Base-by-base conservation (phyloP, 2,329 filamentous ascomycete species). In the Pyrenochaeta sp. region DNA sequence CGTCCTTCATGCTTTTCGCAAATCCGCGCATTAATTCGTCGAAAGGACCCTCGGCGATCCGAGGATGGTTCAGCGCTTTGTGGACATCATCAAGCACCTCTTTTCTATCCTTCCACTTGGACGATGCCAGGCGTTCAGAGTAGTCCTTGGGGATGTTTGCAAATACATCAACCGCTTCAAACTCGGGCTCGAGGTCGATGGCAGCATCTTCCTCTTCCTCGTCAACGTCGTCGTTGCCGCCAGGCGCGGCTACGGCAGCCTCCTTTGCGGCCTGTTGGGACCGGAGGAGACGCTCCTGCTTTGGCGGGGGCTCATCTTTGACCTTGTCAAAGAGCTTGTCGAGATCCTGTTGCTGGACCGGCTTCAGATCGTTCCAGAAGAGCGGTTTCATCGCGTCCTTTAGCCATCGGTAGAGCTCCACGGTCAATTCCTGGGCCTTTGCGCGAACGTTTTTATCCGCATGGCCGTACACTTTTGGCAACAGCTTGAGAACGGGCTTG, bases 41-140 rank as follows among this genome's bases (percentile, higher is more conserved):
- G 65, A 91, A 97, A 41, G 90, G 87, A 6, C 85, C 89, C 58
- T 97, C 93, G 71, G 96, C 95, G 70, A 99, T 96, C 50, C 87
- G 83, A 10, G 93, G 91, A 27, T 95, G 87, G 60, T 96, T 95
- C 41, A 96, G 73, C 3, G 84, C 80, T 10, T 82, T 82, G 58
- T 86, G 87, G 0, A 96, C 79, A 7, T 84, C 90, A 49, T 99
- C 94, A 3, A 97, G 79, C 0, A 89, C 90, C 58, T 99, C 94
- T 72, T 99, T 99, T 50, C 94, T 82, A 58, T 99, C 95, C 68
- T 99, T 99, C 94, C 94, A 99, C 69, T 99, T 99, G 0, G 92
- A 87, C 7, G 93, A 97, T 0, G 82, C 87, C 20, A 99, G 76
- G 46, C 88, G 85, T 15, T 99, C 94, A 54, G 84, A 81, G 55